Percentiles rank a stretch among this genome's conserved stretches.
These are phyloP conservation scores for Ciborinia camelliae DNA, from an alignment of 2,329 filamentous ascomycete genomes.

Conservation along the genomic window DNA sequence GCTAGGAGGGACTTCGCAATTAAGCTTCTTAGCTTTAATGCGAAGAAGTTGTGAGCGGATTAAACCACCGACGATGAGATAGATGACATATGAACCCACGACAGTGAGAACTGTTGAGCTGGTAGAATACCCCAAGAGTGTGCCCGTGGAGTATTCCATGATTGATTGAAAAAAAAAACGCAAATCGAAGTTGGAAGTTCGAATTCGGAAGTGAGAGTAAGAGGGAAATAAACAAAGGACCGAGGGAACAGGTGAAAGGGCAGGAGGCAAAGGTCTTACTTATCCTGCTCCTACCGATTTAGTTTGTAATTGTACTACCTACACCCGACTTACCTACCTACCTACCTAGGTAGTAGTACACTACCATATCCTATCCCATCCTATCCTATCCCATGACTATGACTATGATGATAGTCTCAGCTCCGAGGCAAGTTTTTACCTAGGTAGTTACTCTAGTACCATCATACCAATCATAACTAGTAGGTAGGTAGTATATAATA, in stretches of 20 bases:
- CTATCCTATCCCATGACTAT: no score
- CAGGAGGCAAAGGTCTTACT: no score
- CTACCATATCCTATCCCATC: no score
- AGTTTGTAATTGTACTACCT: not conserved
- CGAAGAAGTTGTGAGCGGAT: constrained; percentile 23
- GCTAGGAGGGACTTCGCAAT: constrained; percentile 30
- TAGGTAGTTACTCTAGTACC: no score
- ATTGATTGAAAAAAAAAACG: not conserved
- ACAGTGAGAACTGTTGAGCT: not conserved
- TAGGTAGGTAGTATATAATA: not conserved
- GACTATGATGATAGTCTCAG: not conserved
- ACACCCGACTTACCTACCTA: no score
- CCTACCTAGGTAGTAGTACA: no score
- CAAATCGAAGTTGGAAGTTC: not conserved
- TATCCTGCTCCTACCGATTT: not conserved
- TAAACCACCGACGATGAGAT: not conserved
- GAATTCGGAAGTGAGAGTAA: not conserved
- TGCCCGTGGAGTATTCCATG: not conserved
- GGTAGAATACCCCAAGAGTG: not conserved
- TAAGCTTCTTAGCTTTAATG: constrained; percentile 28
- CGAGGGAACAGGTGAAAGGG: not conserved
- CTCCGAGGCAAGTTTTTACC: not conserved
- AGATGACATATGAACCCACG: not conserved
- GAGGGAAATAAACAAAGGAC: not conserved
- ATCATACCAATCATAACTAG: no score